phyloP scores from a whole-genome alignment of 305 asterid genomes.

The Fraxinus sp. region DNA sequence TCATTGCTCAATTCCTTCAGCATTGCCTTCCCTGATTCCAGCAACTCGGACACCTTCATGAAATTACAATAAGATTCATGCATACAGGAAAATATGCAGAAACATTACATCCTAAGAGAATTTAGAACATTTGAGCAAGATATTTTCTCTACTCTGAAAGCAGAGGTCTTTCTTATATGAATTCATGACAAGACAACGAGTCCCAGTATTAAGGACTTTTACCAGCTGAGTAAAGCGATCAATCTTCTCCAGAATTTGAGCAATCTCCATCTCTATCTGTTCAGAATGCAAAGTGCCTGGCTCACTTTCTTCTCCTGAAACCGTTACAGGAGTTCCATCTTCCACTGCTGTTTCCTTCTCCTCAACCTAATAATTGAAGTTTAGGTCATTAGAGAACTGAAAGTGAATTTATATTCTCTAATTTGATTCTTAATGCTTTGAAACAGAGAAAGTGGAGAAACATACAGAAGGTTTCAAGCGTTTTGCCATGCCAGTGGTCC shows the following conservation, averaged over 20 bases:
- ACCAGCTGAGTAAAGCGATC: conserved; percentile 73
- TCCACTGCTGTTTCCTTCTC: conserved; percentile 36
- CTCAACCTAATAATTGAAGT: conserved; percentile 33
- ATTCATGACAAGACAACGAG: background rate
- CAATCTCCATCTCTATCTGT: conserved; percentile 65
- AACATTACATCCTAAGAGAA: conserved; percentile 1
- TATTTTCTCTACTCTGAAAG: conserved; percentile 7
- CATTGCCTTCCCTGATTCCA: conserved; percentile 87
- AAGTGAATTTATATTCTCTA: conserved; percentile 3
- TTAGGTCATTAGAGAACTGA: conserved; percentile 10
- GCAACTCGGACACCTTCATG: conserved; percentile 74
- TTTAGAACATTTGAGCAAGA: conserved; percentile 7
- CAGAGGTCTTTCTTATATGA: conserved; percentile 7
- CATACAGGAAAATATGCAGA: conserved; percentile 14
- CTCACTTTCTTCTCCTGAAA: conserved; percentile 57
- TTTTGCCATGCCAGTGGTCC: conserved; percentile 37
- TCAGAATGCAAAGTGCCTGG: conserved; percentile 48
- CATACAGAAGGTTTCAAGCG: conserved; percentile 69
- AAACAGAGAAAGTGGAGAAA: conserved; percentile 22
- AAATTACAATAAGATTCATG: conserved; percentile 26
- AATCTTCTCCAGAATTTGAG: conserved; percentile 77
- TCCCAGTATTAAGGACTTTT: conserved; percentile 16
- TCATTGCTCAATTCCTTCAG: conserved; percentile 73
- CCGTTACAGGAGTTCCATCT: conserved; percentile 37
- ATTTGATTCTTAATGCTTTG: conserved; percentile 12